Base-by-base conservation (phyloP, 176 grass and related monocot species). In the Juncus inflexus region DNA sequence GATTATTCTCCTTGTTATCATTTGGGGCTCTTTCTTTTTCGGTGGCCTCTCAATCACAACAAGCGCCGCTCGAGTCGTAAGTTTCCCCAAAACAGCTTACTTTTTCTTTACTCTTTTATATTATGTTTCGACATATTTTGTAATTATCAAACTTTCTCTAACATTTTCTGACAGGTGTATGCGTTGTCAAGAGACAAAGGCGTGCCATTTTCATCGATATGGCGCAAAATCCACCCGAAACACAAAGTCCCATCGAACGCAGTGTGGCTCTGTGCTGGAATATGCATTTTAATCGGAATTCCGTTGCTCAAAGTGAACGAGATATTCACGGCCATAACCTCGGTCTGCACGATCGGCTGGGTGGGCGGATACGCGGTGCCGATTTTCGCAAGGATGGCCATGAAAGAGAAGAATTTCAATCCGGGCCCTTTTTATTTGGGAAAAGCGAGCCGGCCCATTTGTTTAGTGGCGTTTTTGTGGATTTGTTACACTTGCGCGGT, bases 11-110 rank as follows among this genome's bases (percentile, higher is more conserved):
- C 85, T 97, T 7, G 77, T 91, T 80, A 52, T 97, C 64, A 89
- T 97, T 65, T 97, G 94, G 94, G 88, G 88, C 72, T 99, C 94
- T 47, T 99, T 92, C 62, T 99, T 99, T 85, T 99, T 99, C 65
- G 94, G 94, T 62, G 94, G 94, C 3, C 88, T 99, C 58, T 99
- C 88, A 54, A 99, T 99, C 80, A 99, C 94, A 12, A 99, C 94
- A 2, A 99, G 94, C 54, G 94, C 94, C n/a, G 85, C 94, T 4
- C 77, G 88, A 63, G 94, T 99, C 77, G 88, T 83, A 87, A 47
- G 60, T 6, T 10, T 3, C 15, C 0, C 7, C 10, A 68, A 37
- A 40, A 19, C 5, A 65, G 12, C 41, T 65, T 49, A 8, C 28
- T 3, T 49, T 28, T 49, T 49, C 35, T 49, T 28, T 65, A 28